Evolutionary conservation across 805 yeast genomes (phyloP).

Genomic region (Brettanomyces sp.): DNA sequence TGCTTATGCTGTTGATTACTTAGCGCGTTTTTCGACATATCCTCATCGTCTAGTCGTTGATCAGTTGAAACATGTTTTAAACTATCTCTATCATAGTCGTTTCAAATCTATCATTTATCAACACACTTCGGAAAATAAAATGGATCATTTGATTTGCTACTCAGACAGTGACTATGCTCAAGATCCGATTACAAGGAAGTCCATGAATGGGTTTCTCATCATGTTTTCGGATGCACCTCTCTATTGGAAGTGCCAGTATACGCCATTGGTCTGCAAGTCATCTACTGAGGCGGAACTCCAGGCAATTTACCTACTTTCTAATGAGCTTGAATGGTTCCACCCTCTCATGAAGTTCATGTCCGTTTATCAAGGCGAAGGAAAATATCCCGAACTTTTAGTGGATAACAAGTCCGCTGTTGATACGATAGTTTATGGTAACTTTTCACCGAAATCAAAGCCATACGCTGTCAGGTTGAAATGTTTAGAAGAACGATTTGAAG

Average conservation of each 20-base stretch:
- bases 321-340: neutral
- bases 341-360: neutral
- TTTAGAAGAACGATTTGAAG: neutral
- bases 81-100: neutral
- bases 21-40: neutral
- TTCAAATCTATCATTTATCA: neutral
- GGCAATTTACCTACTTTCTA: neutral
- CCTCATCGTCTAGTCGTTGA: neutral
- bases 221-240: neutral
- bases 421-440: neutral
- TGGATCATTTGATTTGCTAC: neutral
- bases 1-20: no score
- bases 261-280: no score
- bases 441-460: neutral
- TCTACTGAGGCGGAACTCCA: no score
- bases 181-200: neutral
- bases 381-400: neutral
- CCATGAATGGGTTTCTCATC: neutral
- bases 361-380: neutral
- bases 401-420: neutral
- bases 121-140: neutral
- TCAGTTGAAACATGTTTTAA: neutral
- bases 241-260: neutral
- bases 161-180: neutral
- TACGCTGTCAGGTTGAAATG: neutral